Percentiles rank a stretch among this genome's conserved stretches.
Conservation (phyloP, 306 rosid species). For the Acacia acuminata region DNA sequence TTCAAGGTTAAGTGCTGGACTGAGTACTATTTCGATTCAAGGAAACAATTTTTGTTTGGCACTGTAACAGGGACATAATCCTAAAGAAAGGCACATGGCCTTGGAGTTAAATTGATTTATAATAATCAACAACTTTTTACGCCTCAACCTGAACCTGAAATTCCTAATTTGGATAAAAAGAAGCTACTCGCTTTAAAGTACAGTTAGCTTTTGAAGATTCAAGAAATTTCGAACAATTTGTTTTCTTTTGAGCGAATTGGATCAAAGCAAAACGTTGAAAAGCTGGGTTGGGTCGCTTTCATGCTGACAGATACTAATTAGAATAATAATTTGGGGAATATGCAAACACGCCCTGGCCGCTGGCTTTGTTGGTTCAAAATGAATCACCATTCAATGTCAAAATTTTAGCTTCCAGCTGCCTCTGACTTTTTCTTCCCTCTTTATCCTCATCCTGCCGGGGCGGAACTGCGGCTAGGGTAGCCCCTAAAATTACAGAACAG, state of each 20-base stretch:
- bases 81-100: background rate
- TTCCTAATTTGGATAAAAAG: constrained; percentile 13
- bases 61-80: constrained; percentile 31
- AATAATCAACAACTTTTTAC: constrained; percentile 18
- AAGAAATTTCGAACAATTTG: constrained; percentile 24
- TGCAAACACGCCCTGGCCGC: background rate
- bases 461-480: too few relatives aligned
- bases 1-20: background rate
- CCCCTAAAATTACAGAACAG: too few relatives aligned
- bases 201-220: constrained; percentile 20
- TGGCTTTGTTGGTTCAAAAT: constrained; percentile 27
- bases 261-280: constrained; percentile 16
- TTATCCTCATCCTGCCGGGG: too few relatives aligned
- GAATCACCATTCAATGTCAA: constrained; percentile 20
- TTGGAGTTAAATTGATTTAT: constrained; percentile 26
- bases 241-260: constrained; percentile 8
- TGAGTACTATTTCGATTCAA: constrained; percentile 3
- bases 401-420: constrained; percentile 9
- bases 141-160: background rate
- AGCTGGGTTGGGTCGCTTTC: constrained; percentile 29
- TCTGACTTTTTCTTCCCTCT: background rate
- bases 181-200: background rate
- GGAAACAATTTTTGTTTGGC: background rate
- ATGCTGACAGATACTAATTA: background rate
- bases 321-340: background rate